Percentiles rank a stretch among this genome's conserved stretches.
phyloP scores from a whole-genome alignment of 345 rosid species.

The Viola odorata region DNA sequence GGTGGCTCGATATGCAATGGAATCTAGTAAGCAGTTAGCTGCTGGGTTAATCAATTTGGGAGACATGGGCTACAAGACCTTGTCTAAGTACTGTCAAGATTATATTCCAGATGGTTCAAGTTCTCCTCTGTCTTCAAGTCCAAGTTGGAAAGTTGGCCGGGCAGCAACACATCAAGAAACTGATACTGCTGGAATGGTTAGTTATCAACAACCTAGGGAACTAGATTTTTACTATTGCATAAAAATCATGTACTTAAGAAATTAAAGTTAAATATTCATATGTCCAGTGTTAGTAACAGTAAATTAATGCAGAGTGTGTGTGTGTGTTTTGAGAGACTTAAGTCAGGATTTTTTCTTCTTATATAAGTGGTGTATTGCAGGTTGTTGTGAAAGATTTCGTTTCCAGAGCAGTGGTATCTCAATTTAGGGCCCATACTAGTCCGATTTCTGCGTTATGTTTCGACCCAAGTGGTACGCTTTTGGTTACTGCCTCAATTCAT shows the following conservation, averaged over 20 bases:
- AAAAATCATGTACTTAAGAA: not conserved
- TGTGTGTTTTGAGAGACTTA: not conserved
- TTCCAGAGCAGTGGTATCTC: slow-evolving; percentile 78
- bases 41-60: slow-evolving; percentile 27
- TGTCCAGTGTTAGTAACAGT: slow-evolving; percentile 3
- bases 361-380: slow-evolving; percentile 36
- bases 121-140: slow-evolving; percentile 64
- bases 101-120: slow-evolving; percentile 65
- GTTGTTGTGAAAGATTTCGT: slow-evolving; percentile 86
- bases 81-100: slow-evolving; percentile 85
- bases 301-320: too few relatives aligned
- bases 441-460: slow-evolving; percentile 93
- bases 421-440: slow-evolving; percentile 91
- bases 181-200: slow-evolving; percentile 91
- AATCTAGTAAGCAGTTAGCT: slow-evolving; percentile 43
- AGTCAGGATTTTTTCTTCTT: not conserved
- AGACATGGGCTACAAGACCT: slow-evolving; percentile 82
- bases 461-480: slow-evolving; percentile 88
- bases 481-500: slow-evolving; percentile 88
- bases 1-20: slow-evolving; percentile 97
- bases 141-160: slow-evolving; percentile 78
- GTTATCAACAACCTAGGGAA: slow-evolving; percentile 29
- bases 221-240: not conserved
- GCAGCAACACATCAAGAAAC: slow-evolving; percentile 53
- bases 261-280: not conserved